Evolutionary conservation across 169 alveolate genomes (phyloP), one percentile per base, ranked within the genome.

Genomic region (Theileria parva): DNA sequence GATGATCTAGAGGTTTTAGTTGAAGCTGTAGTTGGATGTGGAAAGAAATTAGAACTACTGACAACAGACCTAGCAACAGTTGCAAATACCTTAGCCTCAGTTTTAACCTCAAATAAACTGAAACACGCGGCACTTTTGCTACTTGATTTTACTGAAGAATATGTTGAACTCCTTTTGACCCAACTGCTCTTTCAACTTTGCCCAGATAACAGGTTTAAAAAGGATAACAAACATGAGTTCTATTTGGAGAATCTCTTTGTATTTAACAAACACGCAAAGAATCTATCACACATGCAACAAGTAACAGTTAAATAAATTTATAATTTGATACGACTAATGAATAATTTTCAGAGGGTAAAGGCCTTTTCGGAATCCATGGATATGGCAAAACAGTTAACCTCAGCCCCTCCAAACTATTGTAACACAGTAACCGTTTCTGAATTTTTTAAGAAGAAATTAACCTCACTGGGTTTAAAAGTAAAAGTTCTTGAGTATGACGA

Each of bases 381-480:
- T 57, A 27, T 80, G 60, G 90, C 96, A 15, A 60, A 92, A 5
- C 94, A 93, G 74, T 88, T 93, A 15, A 88, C 88, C 0, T 71
- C 95, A 6, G 94, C 96, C 12, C 96, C 96, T 60, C 86, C 96
- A 48, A 93, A 93, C 77, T 93, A 92, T 57, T 89, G 94, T 32
- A 87, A 93, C 74, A 91, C 96, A 23, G 93, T 92, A 7, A 85
- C 93, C 9, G 66, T 93, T 50, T 74, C 96, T 19, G 83, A 86
- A 27, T 93, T 81, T 69, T 76, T 93, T 28, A 83, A 81, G 39
- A 88, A 70, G 44, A 78, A 84, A 83, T 93, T 94, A 30, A 34
- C 83, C 17, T 81, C 72, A 51, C 67, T 88, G n/a, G 95, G 96
- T 2, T 73, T 95, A 44, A 87, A 85, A 73, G 91, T 70, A 11